These are phyloP conservation scores for Plasmodium adleri DNA, from an alignment of 169 alveolate species.

Conservation along the genomic window DNA sequence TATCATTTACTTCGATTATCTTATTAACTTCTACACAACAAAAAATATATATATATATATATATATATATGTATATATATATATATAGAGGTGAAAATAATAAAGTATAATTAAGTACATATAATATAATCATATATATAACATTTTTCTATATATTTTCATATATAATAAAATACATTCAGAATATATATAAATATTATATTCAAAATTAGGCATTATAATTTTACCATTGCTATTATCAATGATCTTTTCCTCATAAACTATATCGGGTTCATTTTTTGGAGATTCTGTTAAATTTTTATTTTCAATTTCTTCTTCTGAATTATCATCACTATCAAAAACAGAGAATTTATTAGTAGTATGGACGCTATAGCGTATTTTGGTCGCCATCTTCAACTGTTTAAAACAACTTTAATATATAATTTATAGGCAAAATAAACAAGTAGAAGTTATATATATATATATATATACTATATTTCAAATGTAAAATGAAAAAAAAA, in stretches of 20 bases:
- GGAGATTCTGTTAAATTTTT: constrained; percentile 16
- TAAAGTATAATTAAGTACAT: not conserved
- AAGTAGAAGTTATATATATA: constrained; percentile 18
- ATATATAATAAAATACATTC: no score
- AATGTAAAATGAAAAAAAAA: not conserved
- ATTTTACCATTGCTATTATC: constrained; percentile 31
- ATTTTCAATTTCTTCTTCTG: constrained; percentile 31
- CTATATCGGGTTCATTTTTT: constrained; percentile 23
- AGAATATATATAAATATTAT: no score
- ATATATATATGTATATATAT: not conserved
- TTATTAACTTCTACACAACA: not conserved
- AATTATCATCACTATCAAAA: constrained; percentile 53
- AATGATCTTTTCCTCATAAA: constrained; percentile 7
- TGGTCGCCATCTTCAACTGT: constrained; percentile 50
- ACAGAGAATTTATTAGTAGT: constrained; percentile 73
- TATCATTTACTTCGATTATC: constrained; percentile 13
- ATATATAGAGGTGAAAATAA: not conserved
- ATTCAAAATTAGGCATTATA: not conserved
- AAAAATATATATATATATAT: not conserved
- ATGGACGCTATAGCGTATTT: constrained; percentile 57
- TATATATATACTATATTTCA: not conserved
- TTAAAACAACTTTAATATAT: constrained; percentile 11
- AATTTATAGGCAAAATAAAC: not conserved
- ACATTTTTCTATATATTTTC: no score
- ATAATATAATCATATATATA: no score